phyloP scores from a whole-genome alignment of 345 rosid species.

The Erucastrum elatum region DNA sequence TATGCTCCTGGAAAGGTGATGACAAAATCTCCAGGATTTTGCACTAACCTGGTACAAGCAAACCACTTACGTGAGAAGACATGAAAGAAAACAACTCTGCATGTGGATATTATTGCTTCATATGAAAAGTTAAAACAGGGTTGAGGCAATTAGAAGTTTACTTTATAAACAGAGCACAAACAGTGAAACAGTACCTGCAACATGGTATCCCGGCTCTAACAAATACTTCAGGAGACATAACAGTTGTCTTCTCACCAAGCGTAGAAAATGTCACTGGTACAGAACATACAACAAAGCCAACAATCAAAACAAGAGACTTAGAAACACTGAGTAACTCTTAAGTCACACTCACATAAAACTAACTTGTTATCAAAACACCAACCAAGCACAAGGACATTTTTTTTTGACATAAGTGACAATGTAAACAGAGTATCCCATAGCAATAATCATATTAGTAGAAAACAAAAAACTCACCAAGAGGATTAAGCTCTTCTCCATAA shows the following conservation, averaged over 20 bases:
- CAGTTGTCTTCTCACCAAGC: conserved; percentile 97
- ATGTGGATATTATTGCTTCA: background rate
- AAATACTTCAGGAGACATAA: conserved; percentile 98
- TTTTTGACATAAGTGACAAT: conserved; percentile 10
- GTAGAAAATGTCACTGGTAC: conserved; percentile 72
- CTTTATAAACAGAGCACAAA: conserved; percentile 31
- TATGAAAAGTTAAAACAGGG: background rate
- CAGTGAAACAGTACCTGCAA: conserved; percentile 69
- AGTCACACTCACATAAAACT: background rate
- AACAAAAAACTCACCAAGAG: conserved; percentile 67
- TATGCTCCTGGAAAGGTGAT: conserved; percentile 98
- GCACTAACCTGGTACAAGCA: conserved; percentile 67
- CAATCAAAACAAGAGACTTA: conserved; percentile 22
- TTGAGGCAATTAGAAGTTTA: background rate
- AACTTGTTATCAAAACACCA: background rate
- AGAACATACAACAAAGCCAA: conserved; percentile 18
- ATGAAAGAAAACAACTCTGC: background rate
- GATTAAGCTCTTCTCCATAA: conserved; percentile 91
- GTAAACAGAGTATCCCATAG: conserved; percentile 12
- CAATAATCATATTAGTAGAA: background rate
- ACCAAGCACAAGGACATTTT: conserved; percentile 1
- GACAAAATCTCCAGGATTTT: conserved; percentile 93
- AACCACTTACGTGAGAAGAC: background rate
- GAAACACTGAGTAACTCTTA: background rate
- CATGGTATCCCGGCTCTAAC: conserved; percentile 88